Conservation (phyloP, 495 filamentous ascomycete species). For the Xylona heveae region DNA sequence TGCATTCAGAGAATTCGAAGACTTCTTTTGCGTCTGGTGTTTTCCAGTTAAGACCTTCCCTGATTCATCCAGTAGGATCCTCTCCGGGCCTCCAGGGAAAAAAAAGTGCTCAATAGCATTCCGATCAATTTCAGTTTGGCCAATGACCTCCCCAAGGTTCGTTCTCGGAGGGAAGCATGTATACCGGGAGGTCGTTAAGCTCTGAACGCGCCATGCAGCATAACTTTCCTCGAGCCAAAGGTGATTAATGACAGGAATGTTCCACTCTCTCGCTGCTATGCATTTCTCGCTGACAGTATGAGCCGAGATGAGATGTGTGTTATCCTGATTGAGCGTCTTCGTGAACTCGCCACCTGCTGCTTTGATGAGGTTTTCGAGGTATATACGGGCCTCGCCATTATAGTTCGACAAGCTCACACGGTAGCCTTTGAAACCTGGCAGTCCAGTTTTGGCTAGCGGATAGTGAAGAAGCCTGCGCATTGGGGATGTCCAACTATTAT, state of each 20-base stretch:
- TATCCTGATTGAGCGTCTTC: slow-evolving; percentile 79
- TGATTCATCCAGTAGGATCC: slow-evolving; percentile 9
- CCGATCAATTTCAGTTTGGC: slow-evolving; percentile 52
- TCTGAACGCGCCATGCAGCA: slow-evolving; percentile 55
- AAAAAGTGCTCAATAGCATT: slow-evolving; percentile 31
- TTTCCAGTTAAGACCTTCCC: slow-evolving; percentile 9
- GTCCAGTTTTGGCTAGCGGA: slow-evolving; percentile 47
- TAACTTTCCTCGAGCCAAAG: slow-evolving; percentile 97
- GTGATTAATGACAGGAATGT: slow-evolving; percentile 75
- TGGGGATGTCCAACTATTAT: slow-evolving; percentile 72
- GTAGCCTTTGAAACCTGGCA: slow-evolving; percentile 58
- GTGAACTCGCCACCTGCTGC: slow-evolving; percentile 74
- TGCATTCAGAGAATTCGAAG: too few species aligned
- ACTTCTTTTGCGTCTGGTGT: slow-evolving; percentile 18
- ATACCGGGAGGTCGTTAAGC: slow-evolving; percentile 46
- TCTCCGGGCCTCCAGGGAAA: slow-evolving; percentile 20
- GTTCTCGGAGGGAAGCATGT: slow-evolving; percentile 67
- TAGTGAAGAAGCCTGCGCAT: slow-evolving; percentile 70
- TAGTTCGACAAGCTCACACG: slow-evolving; percentile 88
- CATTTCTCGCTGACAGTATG: slow-evolving; percentile 78
- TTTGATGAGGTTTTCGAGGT: slow-evolving; percentile 76
- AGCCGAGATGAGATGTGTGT: slow-evolving; percentile 88
- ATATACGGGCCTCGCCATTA: slow-evolving; percentile 77
- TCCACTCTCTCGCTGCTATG: slow-evolving; percentile 78
- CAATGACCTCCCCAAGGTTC: slow-evolving; percentile 81